Base-by-base conservation (phyloP, 306 rosid species). In the Inga oerstediana region DNA sequence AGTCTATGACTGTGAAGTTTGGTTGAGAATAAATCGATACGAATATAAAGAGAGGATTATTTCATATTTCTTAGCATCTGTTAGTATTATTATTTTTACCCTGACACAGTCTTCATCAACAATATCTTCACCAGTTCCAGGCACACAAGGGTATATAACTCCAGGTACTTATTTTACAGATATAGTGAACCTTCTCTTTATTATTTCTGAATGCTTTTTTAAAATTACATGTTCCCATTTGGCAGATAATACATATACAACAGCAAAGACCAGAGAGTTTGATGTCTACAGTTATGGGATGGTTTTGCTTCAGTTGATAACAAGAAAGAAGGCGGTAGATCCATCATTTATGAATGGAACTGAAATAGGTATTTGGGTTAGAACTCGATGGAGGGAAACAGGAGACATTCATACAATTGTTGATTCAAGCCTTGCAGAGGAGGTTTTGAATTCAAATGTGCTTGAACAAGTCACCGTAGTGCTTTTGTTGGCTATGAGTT, bases 171-270 rank as follows among this genome's bases (percentile, higher is more conserved):
- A 19, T 24, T 15, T 68, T 16, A 3, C 49, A 37, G n/a, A 32
- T 44, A 15, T 6, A n/a, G 13, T 76, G 30, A 24, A 32, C 66
- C 69, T 65, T 16, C 58, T 37, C 39, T 80, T 76, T 65, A 27
- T 34, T 64, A 22, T 84, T 46, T 37, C 37, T 12, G 41, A 45
- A 41, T 8, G 35, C 8, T 82, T 2, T 8, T 54, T 34, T 48
- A 61, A 72, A 72, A 74, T 43, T 56, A 78, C 44, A 35, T 77
- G 41, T 74, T 39, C 78, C 24, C 56, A 24, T 32, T 75, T 81
- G 85, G 39, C 90, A 92, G 97, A 95, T 83, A 91, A 88, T 88
- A 95, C 98, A 37, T 93, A 84, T 72, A 41, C 90, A 74, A 81
- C 89, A 72, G n/a, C n/a, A n/a, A n/a, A n/a, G n/a, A n/a, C n/a